Percentiles rank a stretch among this genome's conserved stretches.
Conservation (phyloP, 2,329 filamentous ascomycete genomes). For the Xylariaceae sp. region DNA sequence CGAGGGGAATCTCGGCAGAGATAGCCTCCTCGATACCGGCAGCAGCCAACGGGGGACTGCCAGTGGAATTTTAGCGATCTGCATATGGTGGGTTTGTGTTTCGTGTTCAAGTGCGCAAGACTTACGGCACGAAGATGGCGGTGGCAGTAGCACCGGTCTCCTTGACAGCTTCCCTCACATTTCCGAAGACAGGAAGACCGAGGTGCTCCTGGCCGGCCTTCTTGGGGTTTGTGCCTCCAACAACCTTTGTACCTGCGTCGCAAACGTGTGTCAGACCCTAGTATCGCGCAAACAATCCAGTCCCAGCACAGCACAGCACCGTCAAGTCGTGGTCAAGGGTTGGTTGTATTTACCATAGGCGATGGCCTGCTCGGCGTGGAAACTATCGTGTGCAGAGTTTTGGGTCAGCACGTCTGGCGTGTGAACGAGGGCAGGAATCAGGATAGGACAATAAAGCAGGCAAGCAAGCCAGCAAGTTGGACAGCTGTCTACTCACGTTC, state of each 20-base stretch:
- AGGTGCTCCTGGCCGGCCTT: constrained; percentile 91
- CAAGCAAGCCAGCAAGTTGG: background rate
- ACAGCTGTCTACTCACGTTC: constrained; percentile 62
- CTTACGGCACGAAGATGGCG: constrained; percentile 92
- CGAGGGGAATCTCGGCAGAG: constrained; percentile 83
- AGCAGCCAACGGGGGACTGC: constrained; percentile 81
- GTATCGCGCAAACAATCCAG: background rate
- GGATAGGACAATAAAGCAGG: background rate
- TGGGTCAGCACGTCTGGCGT: constrained; percentile 30
- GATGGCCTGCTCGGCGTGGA: constrained; percentile 96
- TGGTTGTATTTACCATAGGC: constrained; percentile 71
- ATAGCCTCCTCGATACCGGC: constrained; percentile 96
- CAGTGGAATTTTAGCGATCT: constrained; percentile 8
- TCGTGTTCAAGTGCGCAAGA: background rate
- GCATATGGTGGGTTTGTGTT: no score
- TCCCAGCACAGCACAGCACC: background rate
- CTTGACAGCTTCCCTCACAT: constrained; percentile 81
- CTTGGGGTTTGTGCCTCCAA: constrained; percentile 98
- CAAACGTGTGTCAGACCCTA: constrained; percentile 30
- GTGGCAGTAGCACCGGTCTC: constrained; percentile 86
- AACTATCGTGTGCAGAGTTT: constrained; percentile 49
- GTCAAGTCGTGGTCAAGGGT: background rate
- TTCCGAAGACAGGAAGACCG: constrained; percentile 86
- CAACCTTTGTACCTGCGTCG: constrained; percentile 79
- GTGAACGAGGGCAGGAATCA: background rate